Conservation (phyloP, 306 rosid genomes). For the Quercus glauca region DNA sequence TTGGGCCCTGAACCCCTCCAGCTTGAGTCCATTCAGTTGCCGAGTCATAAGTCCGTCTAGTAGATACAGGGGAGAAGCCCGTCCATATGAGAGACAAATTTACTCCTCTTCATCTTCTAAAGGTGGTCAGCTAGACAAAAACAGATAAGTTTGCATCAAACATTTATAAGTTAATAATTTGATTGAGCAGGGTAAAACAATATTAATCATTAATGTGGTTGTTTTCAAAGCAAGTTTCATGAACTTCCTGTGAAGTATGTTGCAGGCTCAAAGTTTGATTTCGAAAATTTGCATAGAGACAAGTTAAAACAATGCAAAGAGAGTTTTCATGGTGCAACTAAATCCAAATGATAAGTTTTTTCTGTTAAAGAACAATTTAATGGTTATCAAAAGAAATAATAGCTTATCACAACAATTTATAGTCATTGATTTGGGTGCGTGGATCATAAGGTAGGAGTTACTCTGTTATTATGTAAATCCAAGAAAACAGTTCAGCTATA, state of each 20-base stretch:
- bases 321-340: neutral
- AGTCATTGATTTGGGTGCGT: neutral
- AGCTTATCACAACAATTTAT: neutral
- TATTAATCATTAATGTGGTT: neutral
- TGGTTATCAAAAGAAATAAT: neutral
- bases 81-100: too few relatives aligned
- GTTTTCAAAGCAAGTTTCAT: neutral
- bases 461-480: neutral
- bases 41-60: too few relatives aligned
- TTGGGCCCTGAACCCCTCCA: too few relatives aligned
- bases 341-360: neutral
- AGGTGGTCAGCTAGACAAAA: conserved; percentile 67
- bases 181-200: neutral
- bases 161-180: neutral
- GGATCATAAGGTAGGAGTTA: neutral
- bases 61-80: too few relatives aligned
- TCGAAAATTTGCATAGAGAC: neutral
- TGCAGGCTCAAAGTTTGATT: neutral
- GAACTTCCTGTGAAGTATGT: too few relatives aligned
- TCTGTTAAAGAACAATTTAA: neutral
- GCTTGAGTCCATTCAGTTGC: too few relatives aligned
- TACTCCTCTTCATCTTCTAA: too few relatives aligned
- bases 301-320: neutral
- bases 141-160: neutral
- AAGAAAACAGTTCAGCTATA: neutral